Conservation (phyloP, 768 basidiomycete species). For the Chalciporus pseudorubinellus region DNA sequence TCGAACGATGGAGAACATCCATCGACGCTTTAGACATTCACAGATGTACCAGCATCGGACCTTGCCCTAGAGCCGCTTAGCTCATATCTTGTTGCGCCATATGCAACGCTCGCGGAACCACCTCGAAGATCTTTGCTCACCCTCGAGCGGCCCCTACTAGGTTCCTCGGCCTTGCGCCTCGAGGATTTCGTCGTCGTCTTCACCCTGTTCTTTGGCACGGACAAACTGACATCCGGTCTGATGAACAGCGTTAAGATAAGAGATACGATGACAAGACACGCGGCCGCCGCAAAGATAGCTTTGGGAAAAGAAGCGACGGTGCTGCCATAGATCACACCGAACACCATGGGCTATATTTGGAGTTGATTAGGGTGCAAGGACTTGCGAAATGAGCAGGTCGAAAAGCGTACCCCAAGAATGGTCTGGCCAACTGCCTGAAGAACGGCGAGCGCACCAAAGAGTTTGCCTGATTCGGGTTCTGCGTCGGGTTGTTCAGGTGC, state of each 20-base stretch:
- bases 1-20: neutral
- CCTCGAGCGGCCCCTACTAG: slow-evolving; percentile 28
- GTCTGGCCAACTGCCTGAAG: slow-evolving; percentile 65
- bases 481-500: slow-evolving; percentile 20
- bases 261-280: slow-evolving; percentile 49
- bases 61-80: slow-evolving; percentile 6
- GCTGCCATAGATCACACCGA: slow-evolving; percentile 61
- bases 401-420: slow-evolving; percentile 46
- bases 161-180: slow-evolving; percentile 16
- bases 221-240: slow-evolving; percentile 30
- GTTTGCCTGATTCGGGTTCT: slow-evolving; percentile 45
- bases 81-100: slow-evolving; percentile 15
- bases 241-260: slow-evolving; percentile 47
- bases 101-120: slow-evolving; percentile 24
- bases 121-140: slow-evolving; percentile 42
- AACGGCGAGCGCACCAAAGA: slow-evolving; percentile 73
- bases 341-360: slow-evolving; percentile 57
- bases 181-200: slow-evolving; percentile 3
- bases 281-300: slow-evolving; percentile 64
- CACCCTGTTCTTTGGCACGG: slow-evolving; percentile 12
- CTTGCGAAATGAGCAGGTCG: neutral
- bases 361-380: slow-evolving; percentile 9
- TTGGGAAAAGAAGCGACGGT: slow-evolving; percentile 66
- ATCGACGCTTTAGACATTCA: neutral
- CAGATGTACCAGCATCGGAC: slow-evolving; percentile 8